phyloP scores from a whole-genome alignment of 305 asterid species.

The Stenogyne calaminthoides region DNA sequence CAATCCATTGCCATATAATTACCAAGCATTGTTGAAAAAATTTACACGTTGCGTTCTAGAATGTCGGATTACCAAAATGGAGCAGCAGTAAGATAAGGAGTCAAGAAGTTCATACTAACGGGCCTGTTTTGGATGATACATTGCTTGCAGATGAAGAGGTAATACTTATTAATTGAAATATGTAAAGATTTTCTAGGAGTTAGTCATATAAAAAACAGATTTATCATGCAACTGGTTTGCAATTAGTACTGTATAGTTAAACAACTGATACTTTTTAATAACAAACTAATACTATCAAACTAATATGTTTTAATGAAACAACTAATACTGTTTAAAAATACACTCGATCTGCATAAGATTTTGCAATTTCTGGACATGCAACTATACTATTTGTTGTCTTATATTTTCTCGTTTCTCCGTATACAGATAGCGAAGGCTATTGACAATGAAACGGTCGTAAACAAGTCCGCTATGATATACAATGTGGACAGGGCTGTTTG shows the following conservation, averaged over 20 bases:
- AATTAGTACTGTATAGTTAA: no score
- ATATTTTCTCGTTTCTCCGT: constrained; percentile 19
- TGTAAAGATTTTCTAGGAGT: constrained; percentile 1
- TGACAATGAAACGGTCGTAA: constrained; percentile 78
- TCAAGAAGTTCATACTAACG: constrained; percentile 92
- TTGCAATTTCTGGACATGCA: background rate
- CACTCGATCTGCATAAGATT: background rate
- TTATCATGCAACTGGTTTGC: no score
- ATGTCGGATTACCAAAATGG: constrained; percentile 85
- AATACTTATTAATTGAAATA: constrained; percentile 19
- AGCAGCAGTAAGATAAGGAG: constrained; percentile 89
- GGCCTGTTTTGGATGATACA: constrained; percentile 90
- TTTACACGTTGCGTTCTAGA: constrained; percentile 43
- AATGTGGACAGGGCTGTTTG: constrained; percentile 98
- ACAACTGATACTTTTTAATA: no score
- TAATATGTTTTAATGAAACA: no score
- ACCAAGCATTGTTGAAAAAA: constrained; percentile 20
- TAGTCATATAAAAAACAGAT: background rate
- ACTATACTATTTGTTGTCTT: background rate
- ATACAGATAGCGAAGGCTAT: constrained; percentile 83
- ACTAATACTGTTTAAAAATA: no score
- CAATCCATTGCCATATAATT: constrained; percentile 10
- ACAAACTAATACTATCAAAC: no score
- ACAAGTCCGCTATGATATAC: constrained; percentile 73
- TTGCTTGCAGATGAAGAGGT: constrained; percentile 88